Conservation (phyloP, 78 protist genomes). For the Isochrysis galbana region DNA sequence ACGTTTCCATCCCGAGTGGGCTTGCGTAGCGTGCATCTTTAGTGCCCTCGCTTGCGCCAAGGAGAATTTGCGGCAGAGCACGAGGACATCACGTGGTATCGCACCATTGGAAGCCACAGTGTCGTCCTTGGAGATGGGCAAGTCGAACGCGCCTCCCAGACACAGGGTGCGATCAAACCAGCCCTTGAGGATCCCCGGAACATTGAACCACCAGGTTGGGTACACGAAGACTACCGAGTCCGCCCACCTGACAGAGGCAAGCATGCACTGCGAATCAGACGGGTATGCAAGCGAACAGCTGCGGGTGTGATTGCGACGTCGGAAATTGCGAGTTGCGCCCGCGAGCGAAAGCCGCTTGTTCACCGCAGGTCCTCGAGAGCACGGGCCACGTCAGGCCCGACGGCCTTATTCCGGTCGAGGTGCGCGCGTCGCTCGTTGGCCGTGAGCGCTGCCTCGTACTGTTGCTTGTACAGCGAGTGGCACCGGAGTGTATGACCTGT, state of each 20-base stretch:
- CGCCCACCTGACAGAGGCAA: not conserved
- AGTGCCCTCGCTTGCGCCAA: too few species aligned
- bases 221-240: not conserved
- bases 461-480: not conserved
- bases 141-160: not conserved
- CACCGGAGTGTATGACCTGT: not conserved
- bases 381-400: not conserved
- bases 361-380: not conserved
- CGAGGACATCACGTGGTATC: too few species aligned
- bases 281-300: too few species aligned
- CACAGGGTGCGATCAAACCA: not conserved
- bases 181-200: constrained; percentile 3
- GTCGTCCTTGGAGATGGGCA: not conserved
- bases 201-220: not conserved
- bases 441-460: not conserved
- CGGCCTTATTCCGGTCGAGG: not conserved
- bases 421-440: not conserved
- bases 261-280: too few species aligned
- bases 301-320: too few species aligned
- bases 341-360: too few species aligned
- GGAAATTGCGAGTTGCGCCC: too few species aligned
- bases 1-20: too few species aligned
- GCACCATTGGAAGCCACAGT: not conserved
- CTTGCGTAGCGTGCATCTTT: too few species aligned
- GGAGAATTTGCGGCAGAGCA: too few species aligned